These are phyloP conservation scores for Pleurotus citrinopileatus DNA, from an alignment of 768 basidiomycete species.

Conservation along the genomic window DNA sequence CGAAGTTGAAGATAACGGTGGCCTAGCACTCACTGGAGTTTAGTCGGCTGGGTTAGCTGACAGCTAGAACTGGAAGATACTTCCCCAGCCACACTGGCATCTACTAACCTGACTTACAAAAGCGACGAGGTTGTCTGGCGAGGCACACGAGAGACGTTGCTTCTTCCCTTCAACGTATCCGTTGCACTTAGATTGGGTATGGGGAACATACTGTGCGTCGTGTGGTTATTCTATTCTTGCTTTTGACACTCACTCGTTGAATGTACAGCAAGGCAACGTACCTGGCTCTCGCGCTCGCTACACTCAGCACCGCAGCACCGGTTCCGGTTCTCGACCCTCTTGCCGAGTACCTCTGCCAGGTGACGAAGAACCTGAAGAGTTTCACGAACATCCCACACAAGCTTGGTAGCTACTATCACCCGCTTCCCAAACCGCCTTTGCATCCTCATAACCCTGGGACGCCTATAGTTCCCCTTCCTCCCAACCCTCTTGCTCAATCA, in stretches of 20 bases:
- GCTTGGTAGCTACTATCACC: conserved; percentile 1
- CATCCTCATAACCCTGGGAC: conserved; percentile 2
- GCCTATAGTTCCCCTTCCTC: conserved; percentile 12
- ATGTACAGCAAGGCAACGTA: conserved; percentile 6
- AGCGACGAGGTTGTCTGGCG: neutral
- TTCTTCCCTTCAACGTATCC: conserved; percentile 1
- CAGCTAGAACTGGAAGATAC: neutral
- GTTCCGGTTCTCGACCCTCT: neutral
- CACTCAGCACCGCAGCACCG: neutral
- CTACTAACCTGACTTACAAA: conserved; percentile 5
- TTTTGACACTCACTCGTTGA: neutral
- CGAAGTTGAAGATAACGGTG: neutral
- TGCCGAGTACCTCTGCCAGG: neutral
- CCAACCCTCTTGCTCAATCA: neutral
- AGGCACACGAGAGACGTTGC: neutral
- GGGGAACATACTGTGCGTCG: neutral
- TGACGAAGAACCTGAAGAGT: neutral
- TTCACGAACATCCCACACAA: neutral
- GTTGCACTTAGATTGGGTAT: neutral
- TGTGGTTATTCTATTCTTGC: neutral
- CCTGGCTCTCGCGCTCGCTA: conserved; percentile 9
- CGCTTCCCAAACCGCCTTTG: conserved; percentile 7
- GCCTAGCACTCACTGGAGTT: neutral
- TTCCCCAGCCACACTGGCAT: neutral
- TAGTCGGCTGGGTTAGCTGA: neutral